Conservation (phyloP, 352 stramenopile species). For the Phytophthora palmivora region DNA sequence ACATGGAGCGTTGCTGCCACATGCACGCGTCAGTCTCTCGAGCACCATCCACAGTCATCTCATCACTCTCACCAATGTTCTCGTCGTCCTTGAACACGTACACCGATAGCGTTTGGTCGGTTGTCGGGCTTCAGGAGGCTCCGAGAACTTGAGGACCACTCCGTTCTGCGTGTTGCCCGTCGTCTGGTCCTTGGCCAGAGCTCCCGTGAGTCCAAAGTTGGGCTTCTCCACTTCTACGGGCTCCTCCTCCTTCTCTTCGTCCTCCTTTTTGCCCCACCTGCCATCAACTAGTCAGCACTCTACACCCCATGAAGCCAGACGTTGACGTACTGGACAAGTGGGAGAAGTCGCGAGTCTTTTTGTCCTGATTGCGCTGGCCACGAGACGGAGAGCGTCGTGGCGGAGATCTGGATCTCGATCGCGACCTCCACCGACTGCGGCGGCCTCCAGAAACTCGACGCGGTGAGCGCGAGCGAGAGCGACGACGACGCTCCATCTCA, state of each 20-base stretch:
- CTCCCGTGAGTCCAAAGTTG: slow-evolving; percentile 98
- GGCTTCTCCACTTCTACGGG: slow-evolving; percentile 92
- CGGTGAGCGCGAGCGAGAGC: slow-evolving; percentile 32
- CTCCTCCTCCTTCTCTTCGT: slow-evolving; percentile 59
- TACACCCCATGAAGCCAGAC: neutral
- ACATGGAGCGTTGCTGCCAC: slow-evolving; percentile 94
- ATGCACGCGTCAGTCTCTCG: slow-evolving; percentile 32
- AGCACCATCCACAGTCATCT: neutral
- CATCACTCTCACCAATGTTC: slow-evolving; percentile 58
- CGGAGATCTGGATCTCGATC: slow-evolving; percentile 27
- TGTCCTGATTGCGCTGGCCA: slow-evolving; percentile 31
- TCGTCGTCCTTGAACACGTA: slow-evolving; percentile 97
- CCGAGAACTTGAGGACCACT: slow-evolving; percentile 97
- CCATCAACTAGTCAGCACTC: slow-evolving; percentile 2
- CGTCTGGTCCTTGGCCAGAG: slow-evolving; percentile 94
- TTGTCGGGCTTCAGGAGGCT: slow-evolving; percentile 94
- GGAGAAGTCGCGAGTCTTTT: slow-evolving; percentile 63
- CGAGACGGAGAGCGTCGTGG: slow-evolving; percentile 11
- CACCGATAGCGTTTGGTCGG: slow-evolving; percentile 94
- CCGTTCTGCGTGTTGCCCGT: slow-evolving; percentile 97
- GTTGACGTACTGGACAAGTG: slow-evolving; percentile 59
- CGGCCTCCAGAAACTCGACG: slow-evolving; percentile 18
- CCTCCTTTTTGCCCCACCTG: slow-evolving; percentile 81
- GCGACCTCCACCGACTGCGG: slow-evolving; percentile 27
- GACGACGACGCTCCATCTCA: slow-evolving; percentile 18